Conservation (phyloP, 2,329 filamentous ascomycete genomes). For the Kalmusia sp. region DNA sequence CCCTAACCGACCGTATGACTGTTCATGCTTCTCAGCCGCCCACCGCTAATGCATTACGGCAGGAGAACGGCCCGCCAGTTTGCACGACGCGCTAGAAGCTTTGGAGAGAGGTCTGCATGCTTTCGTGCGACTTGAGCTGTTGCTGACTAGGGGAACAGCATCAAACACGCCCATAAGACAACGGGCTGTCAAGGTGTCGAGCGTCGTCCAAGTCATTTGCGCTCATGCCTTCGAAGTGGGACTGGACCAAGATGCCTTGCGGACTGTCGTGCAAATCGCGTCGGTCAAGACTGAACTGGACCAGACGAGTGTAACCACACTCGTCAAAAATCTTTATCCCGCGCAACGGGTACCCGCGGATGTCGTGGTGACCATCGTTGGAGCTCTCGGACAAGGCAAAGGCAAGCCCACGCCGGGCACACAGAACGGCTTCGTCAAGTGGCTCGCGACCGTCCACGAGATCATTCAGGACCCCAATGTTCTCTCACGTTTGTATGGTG, state of each 20-base stretch:
- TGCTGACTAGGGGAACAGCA: conserved; percentile 39
- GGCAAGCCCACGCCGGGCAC: conserved; percentile 75
- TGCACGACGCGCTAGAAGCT: conserved; percentile 45
- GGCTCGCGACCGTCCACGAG: conserved; percentile 80
- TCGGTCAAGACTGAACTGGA: conserved; percentile 74
- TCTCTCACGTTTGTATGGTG: conserved; percentile 73
- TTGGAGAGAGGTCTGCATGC: conserved; percentile 43
- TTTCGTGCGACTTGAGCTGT: conserved; percentile 18
- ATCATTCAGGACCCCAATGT: conserved; percentile 68
- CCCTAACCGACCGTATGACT: conserved; percentile 33
- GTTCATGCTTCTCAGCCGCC: conserved; percentile 11
- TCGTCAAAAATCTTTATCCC: conserved; percentile 80
- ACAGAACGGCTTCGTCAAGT: conserved; percentile 75
- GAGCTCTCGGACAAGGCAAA: conserved; percentile 77
- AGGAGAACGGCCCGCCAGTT: conserved; percentile 34
- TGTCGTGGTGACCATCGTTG: conserved; percentile 70
- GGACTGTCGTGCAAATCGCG: conserved; percentile 70
- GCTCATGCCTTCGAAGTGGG: conserved; percentile 72
- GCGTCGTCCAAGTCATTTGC: conserved; percentile 68
- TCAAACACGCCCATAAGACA: conserved; percentile 66
- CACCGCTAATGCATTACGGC: conserved; percentile 30
- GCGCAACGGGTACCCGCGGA: conserved; percentile 67
- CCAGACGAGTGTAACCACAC: conserved; percentile 72
- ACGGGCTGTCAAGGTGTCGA: conserved; percentile 67
- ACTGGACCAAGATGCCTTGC: conserved; percentile 66